Base-by-base conservation (phyloP, 2,329 filamentous ascomycete genomes). In the Ceratocystis eucalypticola region DNA sequence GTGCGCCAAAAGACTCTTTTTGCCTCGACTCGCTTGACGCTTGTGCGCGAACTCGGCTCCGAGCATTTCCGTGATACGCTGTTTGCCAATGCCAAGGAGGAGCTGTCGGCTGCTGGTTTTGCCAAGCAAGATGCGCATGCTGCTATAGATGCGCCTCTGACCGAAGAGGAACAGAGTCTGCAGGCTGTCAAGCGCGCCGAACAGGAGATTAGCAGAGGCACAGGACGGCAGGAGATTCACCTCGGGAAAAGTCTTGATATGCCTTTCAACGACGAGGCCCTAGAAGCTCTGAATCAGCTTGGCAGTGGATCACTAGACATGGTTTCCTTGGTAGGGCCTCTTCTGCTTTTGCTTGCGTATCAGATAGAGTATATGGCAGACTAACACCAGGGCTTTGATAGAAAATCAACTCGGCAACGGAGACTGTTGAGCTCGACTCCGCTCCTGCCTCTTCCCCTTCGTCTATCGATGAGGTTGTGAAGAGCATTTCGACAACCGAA, bases 1-100 rank as follows among this genome's bases (percentile, higher is more conserved):
- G 89, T 94, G 66, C 85, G 89, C 48, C 87, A 91, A 74, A 94
- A 94, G 80, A 94, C 90, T 87, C 82, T 94, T 25, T 92, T 93
- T 74, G 89, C 89, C 5, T 84, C 85, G 28, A 92, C 89, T 33
- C 83, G 88, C 8, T 79, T 92, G 71, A 89, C 88, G 0, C 80
- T 94, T 1, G 82, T 87, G 62, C 83, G 89, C 53, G 88, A 93
- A 76, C 80, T 94, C 8, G 89, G 90, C 59, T 83, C 84, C 65
- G 89, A 94, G 74, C 82, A 90, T 71, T 93, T 94, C 76, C 79
- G 86, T 64, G 88, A 92, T 74, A 88, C 84, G 28, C 79, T 93
- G 53, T 91, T 92, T 73, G 84, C 82, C 10, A 93, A 88, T 0
- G 83, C 80, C 50, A 77, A 84, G 28, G 82, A 84, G 22, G 89